These are phyloP conservation scores for Starmerella scarabaei DNA, from an alignment of 805 yeast species.

Conservation along the genomic window DNA sequence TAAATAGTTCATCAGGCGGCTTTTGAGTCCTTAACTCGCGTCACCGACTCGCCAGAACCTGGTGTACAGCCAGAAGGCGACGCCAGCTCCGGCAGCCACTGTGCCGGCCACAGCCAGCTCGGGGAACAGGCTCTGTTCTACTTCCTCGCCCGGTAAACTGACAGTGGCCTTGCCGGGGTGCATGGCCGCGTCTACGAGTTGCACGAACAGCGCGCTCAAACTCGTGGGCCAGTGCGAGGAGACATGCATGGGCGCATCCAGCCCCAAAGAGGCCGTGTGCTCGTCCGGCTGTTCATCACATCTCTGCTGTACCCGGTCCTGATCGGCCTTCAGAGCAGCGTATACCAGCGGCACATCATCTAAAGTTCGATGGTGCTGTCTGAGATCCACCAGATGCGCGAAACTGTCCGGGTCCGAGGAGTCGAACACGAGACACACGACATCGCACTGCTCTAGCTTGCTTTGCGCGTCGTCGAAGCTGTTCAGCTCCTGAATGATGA, in stretches of 20 bases:
- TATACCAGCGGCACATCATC: slow-evolving; percentile 67
- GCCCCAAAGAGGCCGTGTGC: slow-evolving; percentile 48
- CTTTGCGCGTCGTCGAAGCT: slow-evolving; percentile 72
- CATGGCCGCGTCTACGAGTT: slow-evolving; percentile 77
- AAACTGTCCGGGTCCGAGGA: slow-evolving; percentile 94
- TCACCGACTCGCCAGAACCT: too few species aligned
- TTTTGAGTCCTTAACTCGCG: too few species aligned
- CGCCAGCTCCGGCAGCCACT: slow-evolving; percentile 6
- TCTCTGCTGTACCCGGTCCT: slow-evolving; percentile 90
- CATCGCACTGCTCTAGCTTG: slow-evolving; percentile 78
- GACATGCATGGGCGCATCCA: slow-evolving; percentile 80
- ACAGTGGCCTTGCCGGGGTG: slow-evolving; percentile 63
- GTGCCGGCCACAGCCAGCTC: slow-evolving; percentile 41
- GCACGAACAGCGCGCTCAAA: slow-evolving; percentile 69
- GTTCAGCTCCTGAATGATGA: slow-evolving; percentile 82
- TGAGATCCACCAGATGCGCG: slow-evolving; percentile 61
- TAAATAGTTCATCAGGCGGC: too few species aligned
- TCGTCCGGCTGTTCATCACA: slow-evolving; percentile 77
- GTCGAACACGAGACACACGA: slow-evolving; percentile 78
- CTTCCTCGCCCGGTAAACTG: slow-evolving; percentile 39
- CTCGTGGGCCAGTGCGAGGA: slow-evolving; percentile 86
- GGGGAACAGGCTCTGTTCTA: slow-evolving; percentile 30
- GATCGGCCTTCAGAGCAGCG: slow-evolving; percentile 89
- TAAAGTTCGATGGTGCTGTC: slow-evolving; percentile 43
- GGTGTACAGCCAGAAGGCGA: slow-evolving; percentile 7